phyloP scores from a whole-genome alignment of 1,284 basidiomycete species.

The Pisolithus thermaeus region DNA sequence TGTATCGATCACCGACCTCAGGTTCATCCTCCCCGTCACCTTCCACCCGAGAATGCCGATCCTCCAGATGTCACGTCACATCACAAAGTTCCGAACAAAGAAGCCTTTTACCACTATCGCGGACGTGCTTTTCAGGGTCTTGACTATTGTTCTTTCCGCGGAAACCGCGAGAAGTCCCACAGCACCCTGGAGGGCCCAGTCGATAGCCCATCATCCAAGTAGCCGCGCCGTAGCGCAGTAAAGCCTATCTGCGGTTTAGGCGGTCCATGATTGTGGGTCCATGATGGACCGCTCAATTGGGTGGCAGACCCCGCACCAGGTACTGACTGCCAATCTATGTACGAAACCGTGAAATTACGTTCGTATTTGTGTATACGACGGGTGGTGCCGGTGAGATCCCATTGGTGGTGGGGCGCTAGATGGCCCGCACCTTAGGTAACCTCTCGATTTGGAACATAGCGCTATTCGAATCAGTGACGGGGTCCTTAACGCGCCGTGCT shows the following conservation, averaged over 20 bases:
- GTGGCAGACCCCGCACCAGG: conserved; percentile 39
- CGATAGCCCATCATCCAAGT: conserved; percentile 32
- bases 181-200: conserved; percentile 52
- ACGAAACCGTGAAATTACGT: no score
- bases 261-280: conserved; percentile 63
- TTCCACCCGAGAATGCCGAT: conserved; percentile 42
- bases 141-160: conserved; percentile 74
- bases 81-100: conserved; percentile 20
- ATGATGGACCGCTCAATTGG: conserved; percentile 59
- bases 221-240: conserved; percentile 51
- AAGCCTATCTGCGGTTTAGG: conserved; percentile 3
- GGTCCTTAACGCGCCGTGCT: conserved; percentile 35
- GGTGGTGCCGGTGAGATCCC: no score
- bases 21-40: conserved; percentile 51
- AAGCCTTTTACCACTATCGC: conserved; percentile 36
- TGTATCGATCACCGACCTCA: no score
- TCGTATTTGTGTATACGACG: no score
- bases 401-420: conserved; percentile 52
- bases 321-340: no score
- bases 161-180: conserved; percentile 49
- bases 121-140: conserved; percentile 82
- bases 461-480: conserved; percentile 56
- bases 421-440: conserved; percentile 77
- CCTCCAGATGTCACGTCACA: conserved; percentile 13
- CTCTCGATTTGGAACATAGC: conserved; percentile 55